These are phyloP conservation scores for Dichotomocladium elegans DNA, from an alignment of 371 early-diverging fungal species.

Conservation along the genomic window DNA sequence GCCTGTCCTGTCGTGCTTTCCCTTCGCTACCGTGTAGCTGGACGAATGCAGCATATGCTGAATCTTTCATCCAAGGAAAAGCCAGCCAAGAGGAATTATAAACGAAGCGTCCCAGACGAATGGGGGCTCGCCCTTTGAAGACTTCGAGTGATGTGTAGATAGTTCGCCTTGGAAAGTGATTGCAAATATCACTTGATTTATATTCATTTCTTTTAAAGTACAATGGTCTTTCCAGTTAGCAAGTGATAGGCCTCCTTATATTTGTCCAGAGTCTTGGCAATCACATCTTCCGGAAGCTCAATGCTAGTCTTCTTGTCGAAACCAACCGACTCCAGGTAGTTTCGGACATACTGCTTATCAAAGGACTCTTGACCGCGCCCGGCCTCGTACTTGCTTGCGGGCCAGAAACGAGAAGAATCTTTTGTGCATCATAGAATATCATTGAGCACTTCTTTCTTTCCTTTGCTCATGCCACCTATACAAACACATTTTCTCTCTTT, in stretches of 20 bases:
- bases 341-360: conserved; percentile 95
- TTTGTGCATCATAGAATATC: background rate
- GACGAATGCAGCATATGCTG: too few relatives aligned
- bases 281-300: conserved; percentile 81
- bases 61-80: too few relatives aligned
- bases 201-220: conserved; percentile 43
- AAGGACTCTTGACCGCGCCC: conserved; percentile 89
- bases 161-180: too few relatives aligned
- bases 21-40: too few relatives aligned
- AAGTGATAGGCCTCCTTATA: conserved; percentile 87
- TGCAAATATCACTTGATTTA: too few relatives aligned
- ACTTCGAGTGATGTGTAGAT: too few relatives aligned
- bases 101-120: too few relatives aligned
- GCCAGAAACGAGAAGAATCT: conserved; percentile 99
- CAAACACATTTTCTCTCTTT: background rate
- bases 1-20: too few relatives aligned
- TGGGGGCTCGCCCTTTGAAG: too few relatives aligned
- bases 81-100: too few relatives aligned
- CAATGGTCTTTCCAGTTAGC: conserved; percentile 77
- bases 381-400: conserved; percentile 70
- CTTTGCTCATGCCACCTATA: background rate
- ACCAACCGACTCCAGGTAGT: conserved; percentile 84
- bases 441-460: background rate
- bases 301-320: conserved; percentile 88
- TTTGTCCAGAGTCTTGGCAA: conserved; percentile 79